Evolutionary conservation across 1,284 basidiomycete genomes (phyloP).

Genomic region (Ustilago cynodontis): DNA sequence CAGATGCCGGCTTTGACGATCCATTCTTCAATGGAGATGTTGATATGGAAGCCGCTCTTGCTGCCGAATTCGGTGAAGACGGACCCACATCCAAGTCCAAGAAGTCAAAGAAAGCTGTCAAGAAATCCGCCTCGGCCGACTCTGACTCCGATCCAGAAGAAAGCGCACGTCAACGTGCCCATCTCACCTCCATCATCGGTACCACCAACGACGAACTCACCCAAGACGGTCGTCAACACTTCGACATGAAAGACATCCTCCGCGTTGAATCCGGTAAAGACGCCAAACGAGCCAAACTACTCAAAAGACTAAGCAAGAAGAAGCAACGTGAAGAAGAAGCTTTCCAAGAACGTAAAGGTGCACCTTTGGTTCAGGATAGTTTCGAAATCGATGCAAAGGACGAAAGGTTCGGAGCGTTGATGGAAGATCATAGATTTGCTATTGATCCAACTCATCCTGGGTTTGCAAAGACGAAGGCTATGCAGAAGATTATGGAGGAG

Average conservation of each 20-base stretch:
- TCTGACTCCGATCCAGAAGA: slow-evolving; percentile 31
- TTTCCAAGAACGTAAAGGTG: slow-evolving; percentile 69
- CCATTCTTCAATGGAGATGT: slow-evolving; percentile 73
- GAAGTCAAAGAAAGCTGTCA: slow-evolving; percentile 24
- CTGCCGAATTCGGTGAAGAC: slow-evolving; percentile 67
- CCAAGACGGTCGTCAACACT: slow-evolving; percentile 75
- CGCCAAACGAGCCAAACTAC: slow-evolving; percentile 66
- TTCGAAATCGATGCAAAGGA: slow-evolving; percentile 90
- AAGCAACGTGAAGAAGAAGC: slow-evolving; percentile 48
- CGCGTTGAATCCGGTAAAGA: slow-evolving; percentile 80
- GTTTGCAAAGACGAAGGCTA: slow-evolving; percentile 67
- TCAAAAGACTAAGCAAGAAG: slow-evolving; percentile 53
- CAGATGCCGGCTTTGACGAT: slow-evolving; percentile 72
- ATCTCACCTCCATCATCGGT: slow-evolving; percentile 51
- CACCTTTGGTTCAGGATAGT: slow-evolving; percentile 63
- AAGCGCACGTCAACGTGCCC: slow-evolving; percentile 24
- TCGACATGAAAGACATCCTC: slow-evolving; percentile 89
- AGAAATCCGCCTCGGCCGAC: not conserved
- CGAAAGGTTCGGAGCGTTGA: slow-evolving; percentile 85
- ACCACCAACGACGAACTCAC: slow-evolving; percentile 55
- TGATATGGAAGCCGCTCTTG: slow-evolving; percentile 66
- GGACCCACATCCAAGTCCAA: slow-evolving; percentile 69
- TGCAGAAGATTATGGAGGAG: slow-evolving; percentile 64
- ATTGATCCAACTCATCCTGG: slow-evolving; percentile 93
- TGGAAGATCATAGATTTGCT: slow-evolving; percentile 91